Conservation (phyloP, 2,329 filamentous ascomycete genomes). For the Hymenoscyphus occultus region DNA sequence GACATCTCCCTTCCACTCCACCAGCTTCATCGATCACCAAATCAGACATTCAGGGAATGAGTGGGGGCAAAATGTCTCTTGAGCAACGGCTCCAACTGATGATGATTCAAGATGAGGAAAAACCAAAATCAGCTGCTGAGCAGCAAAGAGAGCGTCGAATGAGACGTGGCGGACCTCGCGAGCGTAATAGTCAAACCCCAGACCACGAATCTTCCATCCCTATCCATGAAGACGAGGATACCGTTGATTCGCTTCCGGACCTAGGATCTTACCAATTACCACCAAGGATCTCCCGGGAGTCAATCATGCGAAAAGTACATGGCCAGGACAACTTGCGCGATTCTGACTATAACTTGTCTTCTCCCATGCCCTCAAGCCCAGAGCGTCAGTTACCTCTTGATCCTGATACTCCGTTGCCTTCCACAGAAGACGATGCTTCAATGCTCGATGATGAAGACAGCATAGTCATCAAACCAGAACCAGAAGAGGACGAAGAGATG, state of each 20-base stretch:
- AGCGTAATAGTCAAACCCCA: conserved; percentile 40
- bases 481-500: conserved; percentile 53
- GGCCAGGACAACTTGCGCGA: conserved; percentile 50
- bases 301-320: conserved; percentile 85
- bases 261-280: conserved; percentile 63
- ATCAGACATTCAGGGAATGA: conserved; percentile 73
- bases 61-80: conserved; percentile 72
- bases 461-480: conserved; percentile 65
- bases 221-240: conserved; percentile 56
- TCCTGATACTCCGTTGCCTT: conserved; percentile 86
- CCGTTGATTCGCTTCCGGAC: conserved; percentile 57
- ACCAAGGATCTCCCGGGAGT: conserved; percentile 85
- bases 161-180: conserved; percentile 56
- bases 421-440: conserved; percentile 66
- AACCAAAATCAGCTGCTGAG: conserved; percentile 57
- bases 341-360: conserved; percentile 63
- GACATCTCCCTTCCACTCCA: conserved; percentile 71
- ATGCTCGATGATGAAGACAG: conserved; percentile 47
- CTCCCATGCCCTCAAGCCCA: conserved; percentile 57
- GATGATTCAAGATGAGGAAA: conserved; percentile 72
- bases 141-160: conserved; percentile 67
- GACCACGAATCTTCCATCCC: conserved; percentile 34
- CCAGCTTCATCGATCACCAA: conserved; percentile 65
- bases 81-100: conserved; percentile 85
- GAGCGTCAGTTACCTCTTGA: conserved; percentile 64